phyloP scores from a whole-genome alignment of 1,284 basidiomycete genomes.

The Trametes pubescens region DNA sequence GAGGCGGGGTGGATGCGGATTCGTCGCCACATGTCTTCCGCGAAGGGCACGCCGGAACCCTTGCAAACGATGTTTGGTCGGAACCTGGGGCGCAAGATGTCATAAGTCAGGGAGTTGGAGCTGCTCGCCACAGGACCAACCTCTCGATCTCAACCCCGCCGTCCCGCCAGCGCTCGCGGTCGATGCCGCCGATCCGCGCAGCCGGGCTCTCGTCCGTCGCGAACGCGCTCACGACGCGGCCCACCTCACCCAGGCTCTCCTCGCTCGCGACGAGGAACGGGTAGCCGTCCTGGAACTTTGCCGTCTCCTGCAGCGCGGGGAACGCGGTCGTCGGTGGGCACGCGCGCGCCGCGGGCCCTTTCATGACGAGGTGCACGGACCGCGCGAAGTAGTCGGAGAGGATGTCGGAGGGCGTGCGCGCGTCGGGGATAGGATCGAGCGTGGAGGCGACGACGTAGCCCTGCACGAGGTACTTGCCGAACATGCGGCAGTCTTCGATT shows the following conservation, averaged over 20 bases:
- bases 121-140: conserved; percentile 42
- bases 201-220: conserved; percentile 32
- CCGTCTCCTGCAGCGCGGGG: conserved; percentile 61
- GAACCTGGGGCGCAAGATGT: conserved; percentile 53
- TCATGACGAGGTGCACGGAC: conserved; percentile 68
- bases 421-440: conserved; percentile 31
- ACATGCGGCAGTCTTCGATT: conserved; percentile 61
- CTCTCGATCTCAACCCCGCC: conserved; percentile 67
- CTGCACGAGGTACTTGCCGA: conserved; percentile 57
- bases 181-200: conserved; percentile 55
- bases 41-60: conserved; percentile 59
- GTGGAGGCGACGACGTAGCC: conserved; percentile 66
- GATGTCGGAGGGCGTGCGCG: conserved; percentile 54
- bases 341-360: conserved; percentile 64
- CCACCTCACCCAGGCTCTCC: conserved; percentile 63
- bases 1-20: conserved; percentile 51
- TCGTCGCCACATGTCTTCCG: conserved; percentile 65
- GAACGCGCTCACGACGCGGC: conserved; percentile 53
- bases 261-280: conserved; percentile 71
- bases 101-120: too few relatives aligned
- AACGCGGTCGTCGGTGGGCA: conserved; percentile 61
- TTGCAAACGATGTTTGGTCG: conserved; percentile 75
- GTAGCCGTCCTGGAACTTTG: conserved; percentile 76
- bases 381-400: conserved; percentile 67
- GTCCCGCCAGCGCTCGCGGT: conserved; percentile 58